phyloP scores from a whole-genome alignment of 805 yeast genomes.

The Lipomyces spencermartinsiae region DNA sequence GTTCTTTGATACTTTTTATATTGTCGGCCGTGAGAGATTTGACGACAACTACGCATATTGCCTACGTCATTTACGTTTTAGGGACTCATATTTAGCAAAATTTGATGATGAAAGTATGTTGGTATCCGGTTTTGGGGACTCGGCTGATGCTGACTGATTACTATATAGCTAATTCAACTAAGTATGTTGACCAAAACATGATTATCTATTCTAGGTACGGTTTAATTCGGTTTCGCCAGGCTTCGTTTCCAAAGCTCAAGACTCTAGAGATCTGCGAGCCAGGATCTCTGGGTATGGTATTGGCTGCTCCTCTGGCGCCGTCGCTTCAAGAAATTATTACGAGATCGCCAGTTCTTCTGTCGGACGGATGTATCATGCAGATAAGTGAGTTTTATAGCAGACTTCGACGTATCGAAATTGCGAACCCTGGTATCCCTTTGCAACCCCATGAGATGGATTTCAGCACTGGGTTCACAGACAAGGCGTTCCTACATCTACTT shows the following conservation, averaged over 20 bases:
- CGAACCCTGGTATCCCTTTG: slow-evolving; percentile 8
- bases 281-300: neutral
- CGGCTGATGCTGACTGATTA: neutral
- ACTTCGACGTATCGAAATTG: slow-evolving; percentile 5
- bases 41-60: neutral
- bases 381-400: neutral
- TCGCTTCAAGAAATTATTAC: neutral
- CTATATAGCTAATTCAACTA: neutral
- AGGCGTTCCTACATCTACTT: neutral
- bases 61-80: neutral
- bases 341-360: neutral
- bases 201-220: neutral
- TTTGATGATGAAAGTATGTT: slow-evolving; percentile 2
- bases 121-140: neutral
- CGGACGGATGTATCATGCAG: slow-evolving; percentile 2
- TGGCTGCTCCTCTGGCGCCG: neutral
- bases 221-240: neutral
- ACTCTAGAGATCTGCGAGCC: slow-evolving; percentile 4
- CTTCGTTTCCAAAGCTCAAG: neutral
- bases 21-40: neutral
- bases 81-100: neutral
- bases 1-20: neutral
- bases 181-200: neutral
- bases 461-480: neutral
- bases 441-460: neutral